phyloP scores from a whole-genome alignment of 2,329 filamentous ascomycete species.

The Venturia aucupariae region DNA sequence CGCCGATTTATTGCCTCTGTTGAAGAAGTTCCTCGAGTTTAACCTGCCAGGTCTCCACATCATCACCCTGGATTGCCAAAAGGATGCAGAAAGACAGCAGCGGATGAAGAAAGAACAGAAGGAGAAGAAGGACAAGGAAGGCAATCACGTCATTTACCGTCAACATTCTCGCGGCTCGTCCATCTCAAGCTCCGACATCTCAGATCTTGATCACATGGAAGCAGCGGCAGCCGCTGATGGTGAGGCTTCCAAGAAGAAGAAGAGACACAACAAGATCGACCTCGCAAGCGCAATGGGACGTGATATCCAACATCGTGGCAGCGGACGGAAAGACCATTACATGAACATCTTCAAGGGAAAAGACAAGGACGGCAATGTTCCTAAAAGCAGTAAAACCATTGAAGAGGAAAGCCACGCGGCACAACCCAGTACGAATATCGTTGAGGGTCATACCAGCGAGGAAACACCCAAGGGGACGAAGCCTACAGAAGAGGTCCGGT shows the following conservation, averaged over 20 bases:
- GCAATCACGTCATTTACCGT: conserved; percentile 43
- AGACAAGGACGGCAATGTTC: neutral
- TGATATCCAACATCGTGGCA: neutral
- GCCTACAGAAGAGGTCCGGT: neutral
- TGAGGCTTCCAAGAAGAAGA: neutral
- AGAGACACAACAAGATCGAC: neutral
- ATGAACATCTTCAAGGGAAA: conserved; percentile 3
- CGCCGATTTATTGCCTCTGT: conserved; percentile 59
- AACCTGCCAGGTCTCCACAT: conserved; percentile 74
- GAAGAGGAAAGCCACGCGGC: conserved; percentile 1
- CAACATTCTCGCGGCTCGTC: conserved; percentile 35
- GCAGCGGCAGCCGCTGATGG: neutral
- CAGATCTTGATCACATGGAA: conserved; percentile 41
- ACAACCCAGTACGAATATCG: neutral
- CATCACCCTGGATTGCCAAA: conserved; percentile 61
- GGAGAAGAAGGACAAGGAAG: conserved; percentile 59
- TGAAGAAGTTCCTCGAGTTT: conserved; percentile 59
- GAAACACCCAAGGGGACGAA: neutral
- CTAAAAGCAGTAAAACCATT: neutral
- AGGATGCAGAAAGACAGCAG: conserved; percentile 61
- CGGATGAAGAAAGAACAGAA: conserved; percentile 69
- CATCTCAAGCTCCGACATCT: conserved; percentile 48
- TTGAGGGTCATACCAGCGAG: conserved; percentile 1
- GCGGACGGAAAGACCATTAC: conserved; percentile 1
- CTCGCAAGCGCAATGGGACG: neutral